Percentiles rank a stretch among this genome's conserved stretches.
Conservation (phyloP, 768 basidiomycete species). For the Leccinum aurantiacum region DNA sequence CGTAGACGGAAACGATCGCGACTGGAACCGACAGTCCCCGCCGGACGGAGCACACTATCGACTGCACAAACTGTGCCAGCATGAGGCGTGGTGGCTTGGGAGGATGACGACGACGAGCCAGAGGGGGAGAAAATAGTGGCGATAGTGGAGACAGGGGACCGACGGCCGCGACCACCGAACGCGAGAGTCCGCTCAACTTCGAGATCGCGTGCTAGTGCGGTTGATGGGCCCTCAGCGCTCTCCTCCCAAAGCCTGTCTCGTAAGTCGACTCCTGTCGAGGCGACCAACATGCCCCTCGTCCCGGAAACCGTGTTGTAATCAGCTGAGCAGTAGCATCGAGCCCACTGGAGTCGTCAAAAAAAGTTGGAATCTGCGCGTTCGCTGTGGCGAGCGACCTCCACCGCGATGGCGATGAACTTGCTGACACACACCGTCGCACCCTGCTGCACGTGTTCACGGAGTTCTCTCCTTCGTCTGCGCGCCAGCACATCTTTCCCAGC, state of each 20-base stretch:
- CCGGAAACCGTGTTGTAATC: not conserved
- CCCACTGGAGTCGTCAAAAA: slow-evolving; percentile 8
- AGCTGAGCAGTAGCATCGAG: not conserved
- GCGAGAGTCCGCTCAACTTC: not conserved
- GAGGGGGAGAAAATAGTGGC: not conserved
- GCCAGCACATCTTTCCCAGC: not conserved
- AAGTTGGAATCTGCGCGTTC: slow-evolving; percentile 8
- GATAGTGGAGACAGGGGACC: not conserved
- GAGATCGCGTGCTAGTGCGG: not conserved
- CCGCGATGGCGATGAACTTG: not conserved
- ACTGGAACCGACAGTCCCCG: not conserved
- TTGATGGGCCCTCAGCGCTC: not conserved
- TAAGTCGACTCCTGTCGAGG: slow-evolving; percentile 6
- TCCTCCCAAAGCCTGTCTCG: not conserved
- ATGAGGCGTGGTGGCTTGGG: not conserved
- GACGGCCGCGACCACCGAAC: not conserved
- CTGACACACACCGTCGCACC: slow-evolving; percentile 1
- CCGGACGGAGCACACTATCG: not conserved
- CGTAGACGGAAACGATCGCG: not conserved
- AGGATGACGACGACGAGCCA: not conserved
- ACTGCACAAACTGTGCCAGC: not conserved
- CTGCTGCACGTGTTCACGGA: slow-evolving; percentile 6
- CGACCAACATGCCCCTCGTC: slow-evolving; percentile 3
- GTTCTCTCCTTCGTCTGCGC: not conserved
- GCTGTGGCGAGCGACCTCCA: not conserved